phyloP scores from a whole-genome alignment of 441 rosid species.

The Metrosideros polymorpha region DNA sequence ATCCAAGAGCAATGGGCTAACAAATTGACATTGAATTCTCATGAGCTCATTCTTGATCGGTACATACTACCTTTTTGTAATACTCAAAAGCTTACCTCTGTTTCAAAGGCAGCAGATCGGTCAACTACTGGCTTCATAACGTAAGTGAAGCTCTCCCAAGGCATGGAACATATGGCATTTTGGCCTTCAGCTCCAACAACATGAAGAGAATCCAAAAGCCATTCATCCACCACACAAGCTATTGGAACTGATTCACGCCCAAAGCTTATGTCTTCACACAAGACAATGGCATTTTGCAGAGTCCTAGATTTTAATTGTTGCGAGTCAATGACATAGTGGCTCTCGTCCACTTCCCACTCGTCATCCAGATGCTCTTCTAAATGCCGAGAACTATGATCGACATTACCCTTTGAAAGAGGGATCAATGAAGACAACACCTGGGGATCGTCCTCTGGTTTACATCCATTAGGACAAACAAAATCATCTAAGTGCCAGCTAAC shows the following conservation, averaged over 20 bases:
- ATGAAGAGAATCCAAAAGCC: constrained; percentile 27
- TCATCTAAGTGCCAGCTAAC: constrained; percentile 88
- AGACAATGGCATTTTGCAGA: constrained; percentile 28
- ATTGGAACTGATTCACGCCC: constrained; percentile 76
- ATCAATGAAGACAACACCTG: constrained; percentile 24
- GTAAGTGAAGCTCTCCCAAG: constrained; percentile 82
- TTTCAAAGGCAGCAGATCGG: constrained; percentile 35
- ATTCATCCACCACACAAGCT: constrained; percentile 69
- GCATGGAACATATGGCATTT: constrained; percentile 28
- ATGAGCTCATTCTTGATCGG: neutral
- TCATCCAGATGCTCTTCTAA: constrained; percentile 15
- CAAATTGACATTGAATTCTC: neutral
- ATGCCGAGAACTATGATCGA: constrained; percentile 12
- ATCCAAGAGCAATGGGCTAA: neutral
- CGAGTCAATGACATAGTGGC: constrained; percentile 65
- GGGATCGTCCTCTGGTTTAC: constrained; percentile 45
- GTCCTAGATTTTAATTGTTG: constrained; percentile 46
- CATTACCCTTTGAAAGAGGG: constrained; percentile 31
- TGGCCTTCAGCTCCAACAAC: constrained; percentile 21
- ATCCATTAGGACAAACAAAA: constrained; percentile 76
- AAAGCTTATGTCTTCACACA: constrained; percentile 82
- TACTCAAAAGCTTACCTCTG: constrained; percentile 44
- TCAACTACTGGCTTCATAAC: constrained; percentile 47
- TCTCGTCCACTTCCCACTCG: constrained; percentile 76
- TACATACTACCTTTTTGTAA: neutral